Evolutionary conservation across 371 early-diverging fungal species (phyloP).

Genomic region (Haplosporangium sp.): DNA sequence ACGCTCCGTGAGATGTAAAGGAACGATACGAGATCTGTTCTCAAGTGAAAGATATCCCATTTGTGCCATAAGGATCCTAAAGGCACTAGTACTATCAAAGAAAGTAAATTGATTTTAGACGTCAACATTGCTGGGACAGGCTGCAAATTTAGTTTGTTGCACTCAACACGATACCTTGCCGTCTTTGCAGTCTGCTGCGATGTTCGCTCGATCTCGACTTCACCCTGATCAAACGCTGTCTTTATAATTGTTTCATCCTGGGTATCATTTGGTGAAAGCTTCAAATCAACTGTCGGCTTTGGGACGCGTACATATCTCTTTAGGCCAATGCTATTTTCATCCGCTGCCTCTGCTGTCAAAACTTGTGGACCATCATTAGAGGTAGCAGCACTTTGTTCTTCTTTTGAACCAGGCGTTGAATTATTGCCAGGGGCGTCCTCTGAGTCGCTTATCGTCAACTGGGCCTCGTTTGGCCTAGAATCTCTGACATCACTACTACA

Average conservation of each 20-base stretch:
- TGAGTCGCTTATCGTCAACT: slow-evolving; percentile 10
- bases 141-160: no score
- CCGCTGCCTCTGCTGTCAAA: slow-evolving; percentile 39
- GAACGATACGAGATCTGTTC: slow-evolving; percentile 68
- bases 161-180: slow-evolving; percentile 4
- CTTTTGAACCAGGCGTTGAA: not conserved
- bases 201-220: slow-evolving; percentile 1
- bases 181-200: slow-evolving; percentile 12
- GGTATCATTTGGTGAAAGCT: not conserved
- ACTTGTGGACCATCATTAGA: slow-evolving; percentile 22
- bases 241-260: not conserved
- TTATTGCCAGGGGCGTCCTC: not conserved
- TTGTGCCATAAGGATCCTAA: slow-evolving; percentile 74
- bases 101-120: not conserved
- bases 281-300: not conserved
- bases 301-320: slow-evolving; percentile 25
- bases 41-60: slow-evolving; percentile 72
- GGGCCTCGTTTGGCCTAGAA: not conserved
- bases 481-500: slow-evolving; percentile 6
- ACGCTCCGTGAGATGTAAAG: slow-evolving; percentile 70
- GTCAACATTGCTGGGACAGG: not conserved
- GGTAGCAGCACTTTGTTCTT: not conserved
- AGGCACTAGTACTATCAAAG: slow-evolving; percentile 59
- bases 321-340: slow-evolving; percentile 36
- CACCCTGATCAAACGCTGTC: slow-evolving; percentile 34